Conservation (phyloP, 1,284 basidiomycete species). For the Meira nashicola region DNA sequence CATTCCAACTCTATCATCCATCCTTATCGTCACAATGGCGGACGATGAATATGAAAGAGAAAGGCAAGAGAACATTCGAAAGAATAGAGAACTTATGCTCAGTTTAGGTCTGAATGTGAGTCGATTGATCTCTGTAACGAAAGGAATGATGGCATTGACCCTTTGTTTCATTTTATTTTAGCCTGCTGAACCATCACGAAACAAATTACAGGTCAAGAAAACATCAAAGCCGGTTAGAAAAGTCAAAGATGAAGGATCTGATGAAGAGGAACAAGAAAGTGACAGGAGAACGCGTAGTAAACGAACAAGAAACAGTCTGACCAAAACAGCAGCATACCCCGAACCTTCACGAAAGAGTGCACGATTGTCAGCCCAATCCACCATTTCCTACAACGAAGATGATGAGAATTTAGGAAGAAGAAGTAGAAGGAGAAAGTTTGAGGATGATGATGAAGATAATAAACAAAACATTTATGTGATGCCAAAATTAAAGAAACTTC, state of each 20-base stretch:
- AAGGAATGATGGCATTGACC: neutral
- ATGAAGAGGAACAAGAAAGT: too few species aligned
- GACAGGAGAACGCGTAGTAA: too few species aligned
- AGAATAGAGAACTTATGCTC: constrained; percentile 38
- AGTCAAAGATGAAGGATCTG: too few species aligned
- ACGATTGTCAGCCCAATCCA: neutral
- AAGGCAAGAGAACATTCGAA: constrained; percentile 53
- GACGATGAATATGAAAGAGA: constrained; percentile 34
- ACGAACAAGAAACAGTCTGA: too few species aligned
- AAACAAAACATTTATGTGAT: neutral
- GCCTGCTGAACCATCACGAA: too few species aligned
- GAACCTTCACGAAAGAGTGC: neutral
- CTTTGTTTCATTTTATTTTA: neutral
- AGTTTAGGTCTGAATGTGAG: constrained; percentile 25
- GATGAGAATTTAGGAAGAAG: too few species aligned
- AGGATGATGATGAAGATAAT: neutral
- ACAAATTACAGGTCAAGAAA: too few species aligned
- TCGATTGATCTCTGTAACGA: neutral
- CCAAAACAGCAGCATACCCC: too few species aligned
- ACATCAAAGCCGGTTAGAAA: too few species aligned
- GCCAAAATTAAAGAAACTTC: constrained; percentile 21
- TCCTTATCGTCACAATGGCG: neutral
- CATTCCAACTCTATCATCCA: neutral
- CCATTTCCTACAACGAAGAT: too few species aligned
- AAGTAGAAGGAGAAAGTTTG: neutral